These are phyloP conservation scores for Penicillium subrubescens DNA, from an alignment of 495 filamentous ascomycete species.

Conservation along the genomic window DNA sequence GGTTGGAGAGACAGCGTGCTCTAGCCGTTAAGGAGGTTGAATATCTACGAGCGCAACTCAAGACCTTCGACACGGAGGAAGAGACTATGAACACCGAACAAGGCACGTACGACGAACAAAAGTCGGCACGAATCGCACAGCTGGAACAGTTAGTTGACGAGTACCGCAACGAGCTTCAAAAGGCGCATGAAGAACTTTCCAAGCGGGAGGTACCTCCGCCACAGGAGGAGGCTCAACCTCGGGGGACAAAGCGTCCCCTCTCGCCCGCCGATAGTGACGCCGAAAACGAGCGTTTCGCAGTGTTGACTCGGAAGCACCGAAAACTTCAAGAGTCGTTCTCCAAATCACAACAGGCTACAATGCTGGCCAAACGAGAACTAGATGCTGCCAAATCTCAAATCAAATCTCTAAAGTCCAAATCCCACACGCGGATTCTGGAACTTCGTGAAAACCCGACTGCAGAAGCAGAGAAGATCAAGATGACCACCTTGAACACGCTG, in stretches of 20 bases:
- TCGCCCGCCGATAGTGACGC: constrained; percentile 67
- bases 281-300: constrained; percentile 76
- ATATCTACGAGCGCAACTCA: constrained; percentile 88
- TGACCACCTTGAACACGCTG: constrained; percentile 72
- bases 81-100: constrained; percentile 74
- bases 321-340: constrained; percentile 77
- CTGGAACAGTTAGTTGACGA: constrained; percentile 85
- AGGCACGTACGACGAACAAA: constrained; percentile 70
- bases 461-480: constrained; percentile 77
- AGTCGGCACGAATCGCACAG: constrained; percentile 72
- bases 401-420: constrained; percentile 66
- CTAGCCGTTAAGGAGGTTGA: constrained; percentile 91
- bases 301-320: constrained; percentile 80
- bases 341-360: constrained; percentile 63
- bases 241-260: constrained; percentile 44
- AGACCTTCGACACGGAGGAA: constrained; percentile 89
- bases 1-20: constrained; percentile 80
- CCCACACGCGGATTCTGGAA: constrained; percentile 82
- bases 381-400: constrained; percentile 71
- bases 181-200: constrained; percentile 68
- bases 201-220: constrained; percentile 52
- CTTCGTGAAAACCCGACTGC: constrained; percentile 89
- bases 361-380: constrained; percentile 73
- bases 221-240: constrained; percentile 35
- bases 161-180: constrained; percentile 82